Base-by-base conservation (phyloP, 2,329 filamentous ascomycete species). In the Cordyceps pruinosa region DNA sequence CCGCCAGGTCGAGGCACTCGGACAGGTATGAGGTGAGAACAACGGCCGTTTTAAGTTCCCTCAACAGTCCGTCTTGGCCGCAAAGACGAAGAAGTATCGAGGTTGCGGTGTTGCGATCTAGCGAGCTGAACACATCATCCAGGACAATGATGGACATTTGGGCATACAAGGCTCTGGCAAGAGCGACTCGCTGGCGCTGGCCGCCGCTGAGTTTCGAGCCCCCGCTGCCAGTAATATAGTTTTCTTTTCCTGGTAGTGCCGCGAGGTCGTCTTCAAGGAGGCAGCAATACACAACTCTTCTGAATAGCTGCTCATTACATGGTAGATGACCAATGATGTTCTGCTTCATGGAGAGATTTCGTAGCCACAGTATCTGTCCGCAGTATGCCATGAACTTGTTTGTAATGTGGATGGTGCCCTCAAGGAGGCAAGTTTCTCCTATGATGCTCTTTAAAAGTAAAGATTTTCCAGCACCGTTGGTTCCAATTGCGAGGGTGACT, bases 21-120 rank as follows among this genome's bases (percentile, higher is more conserved):
- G 50, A 10, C 10, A 41, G 4, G 9, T 51, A 19, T 5, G n/a
- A n/a, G 5, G 35, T 19, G 17, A 39, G 35, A 15, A 39, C 35
- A 15, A 15, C 34, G 8, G 34, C 34, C 7, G 34, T 35, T 4
- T 35, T 8, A 13, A 35, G 34, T 15, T 35, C 8, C 34, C 26
- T 59, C 44, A 60, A 46, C 3, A 60, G 15, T 2, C 61, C 62
- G 12, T 49, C 21, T 25, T 17, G 3, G 35, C 5, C n/a, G 35
- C 35, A 39, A 5, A 39, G 35, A 7, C n/a, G 15, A 19, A 19
- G n/a, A 4, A 39, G 35, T 5, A 39, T 39, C 5, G 35, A n/a
- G 15, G 17, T n/a, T 10, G 35, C 35, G 15, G 35, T 39, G 5
- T 10, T n/a, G 5, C 15, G 15, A 39, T 39, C 35, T 4, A 39